A percentile compares a stretch with the other conserved stretches of the same genome.
phyloP scores from a whole-genome alignment of 306 rosid genomes.

The Mucuna pruriens region DNA sequence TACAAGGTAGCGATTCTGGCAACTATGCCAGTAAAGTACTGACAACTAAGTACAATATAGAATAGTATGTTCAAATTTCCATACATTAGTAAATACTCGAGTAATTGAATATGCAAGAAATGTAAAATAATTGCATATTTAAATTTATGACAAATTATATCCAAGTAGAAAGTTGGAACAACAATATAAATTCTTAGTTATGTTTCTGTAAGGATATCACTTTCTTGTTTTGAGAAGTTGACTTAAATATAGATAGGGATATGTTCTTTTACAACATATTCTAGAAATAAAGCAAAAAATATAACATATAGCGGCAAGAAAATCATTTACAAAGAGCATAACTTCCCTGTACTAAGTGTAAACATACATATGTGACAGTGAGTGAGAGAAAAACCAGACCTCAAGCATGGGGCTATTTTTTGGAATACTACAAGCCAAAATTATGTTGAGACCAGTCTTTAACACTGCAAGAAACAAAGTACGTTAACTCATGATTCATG shows the following conservation, averaged over 20 bases:
- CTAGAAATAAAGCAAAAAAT: slow-evolving; percentile 8
- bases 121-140: neutral
- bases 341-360: neutral
- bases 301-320: neutral
- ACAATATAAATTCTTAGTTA: neutral
- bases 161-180: neutral
- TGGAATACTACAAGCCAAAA: slow-evolving; percentile 87
- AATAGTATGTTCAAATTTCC: neutral
- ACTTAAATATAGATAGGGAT: neutral
- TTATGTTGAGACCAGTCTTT: slow-evolving; percentile 78
- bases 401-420: slow-evolving; percentile 78
- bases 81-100: neutral
- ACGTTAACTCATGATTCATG: too few species aligned
- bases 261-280: neutral
- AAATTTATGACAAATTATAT: neutral
- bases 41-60: too few species aligned
- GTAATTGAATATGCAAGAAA: slow-evolving; percentile 14
- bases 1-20: too few species aligned
- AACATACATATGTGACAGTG: neutral
- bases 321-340: neutral
- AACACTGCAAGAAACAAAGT: slow-evolving; percentile 50
- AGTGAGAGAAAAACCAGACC: slow-evolving; percentile 49
- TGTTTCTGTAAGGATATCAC: neutral
- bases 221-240: neutral
- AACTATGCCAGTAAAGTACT: too few species aligned